Evolutionary conservation across 495 filamentous ascomycete species (phyloP).

Genomic region (Tuber umbilicatum): DNA sequence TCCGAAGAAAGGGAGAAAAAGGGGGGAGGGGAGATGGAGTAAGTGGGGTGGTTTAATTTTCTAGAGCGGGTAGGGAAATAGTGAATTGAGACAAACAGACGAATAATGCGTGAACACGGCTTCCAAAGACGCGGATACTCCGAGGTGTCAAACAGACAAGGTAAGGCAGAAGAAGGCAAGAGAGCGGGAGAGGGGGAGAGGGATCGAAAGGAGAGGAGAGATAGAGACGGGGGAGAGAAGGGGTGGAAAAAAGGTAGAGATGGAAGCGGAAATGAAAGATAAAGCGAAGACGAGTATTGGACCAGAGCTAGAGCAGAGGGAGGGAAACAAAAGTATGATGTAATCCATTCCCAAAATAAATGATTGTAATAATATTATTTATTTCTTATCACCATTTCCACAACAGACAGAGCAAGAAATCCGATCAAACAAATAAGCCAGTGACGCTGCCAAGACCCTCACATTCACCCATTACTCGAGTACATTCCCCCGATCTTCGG

Average conservation of each 20-base stretch:
- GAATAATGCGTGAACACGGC: conserved; percentile 4
- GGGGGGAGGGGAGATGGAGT: background rate
- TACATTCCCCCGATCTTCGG: background rate
- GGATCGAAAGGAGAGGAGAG: background rate
- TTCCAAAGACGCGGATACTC: background rate
- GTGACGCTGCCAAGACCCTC: background rate
- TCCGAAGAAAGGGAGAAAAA: background rate
- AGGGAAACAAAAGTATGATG: background rate
- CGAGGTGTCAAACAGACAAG: background rate
- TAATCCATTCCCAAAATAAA: background rate
- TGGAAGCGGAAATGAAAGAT: background rate
- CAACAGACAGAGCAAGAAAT: background rate
- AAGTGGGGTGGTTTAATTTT: background rate
- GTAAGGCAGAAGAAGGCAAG: no score
- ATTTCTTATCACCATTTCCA: background rate
- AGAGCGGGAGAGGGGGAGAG: background rate
- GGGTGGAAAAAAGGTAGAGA: background rate
- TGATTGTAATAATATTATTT: background rate
- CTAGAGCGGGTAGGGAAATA: background rate
- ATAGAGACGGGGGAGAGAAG: background rate
- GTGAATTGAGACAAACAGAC: background rate
- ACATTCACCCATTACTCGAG: background rate
- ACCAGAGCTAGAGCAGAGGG: background rate
- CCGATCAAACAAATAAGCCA: background rate
- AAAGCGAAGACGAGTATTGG: background rate